These are phyloP conservation scores for Salvia miltiorrhiza DNA, from an alignment of 257 asterid species.

Conservation along the genomic window DNA sequence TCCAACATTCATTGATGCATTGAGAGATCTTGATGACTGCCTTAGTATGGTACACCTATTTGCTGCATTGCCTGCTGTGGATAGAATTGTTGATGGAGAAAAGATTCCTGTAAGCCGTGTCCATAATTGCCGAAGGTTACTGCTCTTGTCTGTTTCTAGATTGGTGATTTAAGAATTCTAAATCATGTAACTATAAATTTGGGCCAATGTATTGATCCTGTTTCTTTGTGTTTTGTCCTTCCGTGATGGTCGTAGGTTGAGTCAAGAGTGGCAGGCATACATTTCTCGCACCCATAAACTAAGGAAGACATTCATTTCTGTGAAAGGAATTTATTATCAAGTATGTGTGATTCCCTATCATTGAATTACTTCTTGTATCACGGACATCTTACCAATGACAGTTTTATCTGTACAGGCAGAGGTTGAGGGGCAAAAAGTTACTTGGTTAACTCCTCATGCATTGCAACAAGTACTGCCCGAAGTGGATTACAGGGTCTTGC, in stretches of 20 bases:
- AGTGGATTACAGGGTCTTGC: constrained; percentile 83
- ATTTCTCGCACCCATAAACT: constrained; percentile 84
- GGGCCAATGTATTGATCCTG: constrained; percentile 7
- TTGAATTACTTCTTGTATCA: constrained; percentile 6
- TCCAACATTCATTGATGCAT: constrained; percentile 85
- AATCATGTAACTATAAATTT: background rate
- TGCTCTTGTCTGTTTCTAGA: background rate
- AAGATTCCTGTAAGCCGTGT: constrained; percentile 73
- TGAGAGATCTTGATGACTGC: constrained; percentile 94
- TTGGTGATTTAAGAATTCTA: background rate
- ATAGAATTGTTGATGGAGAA: constrained; percentile 72
- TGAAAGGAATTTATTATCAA: constrained; percentile 95
- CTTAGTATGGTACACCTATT: constrained; percentile 94
- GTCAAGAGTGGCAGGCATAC: constrained; percentile 98
- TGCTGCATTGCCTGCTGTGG: constrained; percentile 96
- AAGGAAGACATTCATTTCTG: constrained; percentile 90
- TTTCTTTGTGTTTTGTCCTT: background rate
- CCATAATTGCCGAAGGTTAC: constrained; percentile 87
- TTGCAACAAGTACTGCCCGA: constrained; percentile 96
- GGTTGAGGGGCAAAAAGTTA: constrained; percentile 85
- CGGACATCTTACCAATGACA: background rate
- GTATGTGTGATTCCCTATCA: constrained; percentile 32
- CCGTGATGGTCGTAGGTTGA: constrained; percentile 54
- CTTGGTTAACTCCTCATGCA: constrained; percentile 98
- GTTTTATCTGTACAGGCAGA: constrained; percentile 59